A percentile compares a stretch with the other conserved stretches of the same genome.
phyloP scores from a whole-genome alignment of 495 filamentous ascomycete genomes.

The Lasiosphaeria hispida region DNA sequence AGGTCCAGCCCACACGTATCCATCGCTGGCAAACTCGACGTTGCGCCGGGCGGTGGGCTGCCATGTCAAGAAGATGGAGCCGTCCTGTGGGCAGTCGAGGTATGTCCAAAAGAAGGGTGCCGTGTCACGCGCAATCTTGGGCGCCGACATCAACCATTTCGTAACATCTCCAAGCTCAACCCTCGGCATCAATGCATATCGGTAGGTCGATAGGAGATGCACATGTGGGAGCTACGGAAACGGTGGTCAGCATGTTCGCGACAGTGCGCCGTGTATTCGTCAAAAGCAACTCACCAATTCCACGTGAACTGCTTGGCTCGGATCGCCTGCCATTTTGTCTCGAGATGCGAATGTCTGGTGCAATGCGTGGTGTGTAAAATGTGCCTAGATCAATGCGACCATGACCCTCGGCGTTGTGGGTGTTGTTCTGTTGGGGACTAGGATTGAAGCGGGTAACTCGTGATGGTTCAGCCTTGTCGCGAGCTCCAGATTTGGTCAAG shows the following conservation, averaged over 20 bases:
- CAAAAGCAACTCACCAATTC: constrained; percentile 28
- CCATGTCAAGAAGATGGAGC: constrained; percentile 80
- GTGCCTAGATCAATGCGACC: constrained; percentile 1
- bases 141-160: constrained; percentile 75
- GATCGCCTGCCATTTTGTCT: constrained; percentile 29
- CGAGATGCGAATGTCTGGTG: not conserved
- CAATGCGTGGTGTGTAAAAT: not conserved
- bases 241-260: constrained; percentile 8
- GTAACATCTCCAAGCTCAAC: constrained; percentile 68
- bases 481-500: constrained; percentile 19
- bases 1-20: constrained; percentile 80
- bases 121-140: constrained; percentile 69
- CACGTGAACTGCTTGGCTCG: constrained; percentile 37
- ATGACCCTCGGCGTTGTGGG: not conserved
- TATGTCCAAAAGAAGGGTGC: constrained; percentile 90
- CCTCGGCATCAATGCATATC: constrained; percentile 64
- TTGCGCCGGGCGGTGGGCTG: constrained; percentile 68
- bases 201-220: constrained; percentile 75
- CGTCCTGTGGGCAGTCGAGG: constrained; percentile 75
- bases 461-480: constrained; percentile 15
- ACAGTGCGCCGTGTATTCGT: not conserved
- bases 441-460: not conserved
- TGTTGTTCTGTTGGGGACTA: not conserved
- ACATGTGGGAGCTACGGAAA: constrained; percentile 72
- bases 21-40: constrained; percentile 78